Evolutionary conservation across 352 stramenopile genomes (phyloP).

Genomic region (Thraustochytrium sp.): DNA sequence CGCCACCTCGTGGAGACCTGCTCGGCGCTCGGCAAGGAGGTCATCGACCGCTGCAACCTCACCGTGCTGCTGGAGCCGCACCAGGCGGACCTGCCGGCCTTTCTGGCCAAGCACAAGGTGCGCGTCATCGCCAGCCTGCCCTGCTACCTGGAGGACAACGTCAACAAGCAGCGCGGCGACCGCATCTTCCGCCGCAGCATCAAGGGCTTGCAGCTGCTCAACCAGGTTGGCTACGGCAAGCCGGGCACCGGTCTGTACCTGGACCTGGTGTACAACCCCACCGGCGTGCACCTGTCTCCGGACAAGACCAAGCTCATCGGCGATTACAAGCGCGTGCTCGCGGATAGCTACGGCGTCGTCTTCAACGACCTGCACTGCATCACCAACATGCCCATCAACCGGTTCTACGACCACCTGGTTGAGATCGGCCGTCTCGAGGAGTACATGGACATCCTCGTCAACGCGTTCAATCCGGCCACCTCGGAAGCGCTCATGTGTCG

Average conservation of each 20-base stretch:
- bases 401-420: constrained; percentile 73
- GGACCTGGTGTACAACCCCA: constrained; percentile 78
- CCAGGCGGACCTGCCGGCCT: constrained; percentile 70
- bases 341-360: constrained; percentile 67
- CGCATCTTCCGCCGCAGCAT: constrained; percentile 70
- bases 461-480: constrained; percentile 70
- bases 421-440: constrained; percentile 66
- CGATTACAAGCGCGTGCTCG: constrained; percentile 70
- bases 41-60: constrained; percentile 76
- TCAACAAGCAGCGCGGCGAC: constrained; percentile 67
- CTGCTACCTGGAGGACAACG: constrained; percentile 72
- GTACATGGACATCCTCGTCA: constrained; percentile 76
- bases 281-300: constrained; percentile 69
- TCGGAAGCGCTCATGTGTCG: constrained; percentile 65
- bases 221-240: constrained; percentile 66
- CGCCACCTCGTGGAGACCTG: constrained; percentile 66
- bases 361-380: constrained; percentile 76
- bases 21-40: constrained; percentile 55
- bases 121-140: constrained; percentile 63
- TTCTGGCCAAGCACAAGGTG: constrained; percentile 68
- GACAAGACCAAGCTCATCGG: constrained; percentile 61
- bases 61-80: constrained; percentile 73
- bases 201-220: constrained; percentile 62
- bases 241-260: constrained; percentile 53
- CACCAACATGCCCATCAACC: constrained; percentile 80